Evolutionary conservation across 1,284 basidiomycete genomes (phyloP).

Genomic region (Rhodofomes roseus): DNA sequence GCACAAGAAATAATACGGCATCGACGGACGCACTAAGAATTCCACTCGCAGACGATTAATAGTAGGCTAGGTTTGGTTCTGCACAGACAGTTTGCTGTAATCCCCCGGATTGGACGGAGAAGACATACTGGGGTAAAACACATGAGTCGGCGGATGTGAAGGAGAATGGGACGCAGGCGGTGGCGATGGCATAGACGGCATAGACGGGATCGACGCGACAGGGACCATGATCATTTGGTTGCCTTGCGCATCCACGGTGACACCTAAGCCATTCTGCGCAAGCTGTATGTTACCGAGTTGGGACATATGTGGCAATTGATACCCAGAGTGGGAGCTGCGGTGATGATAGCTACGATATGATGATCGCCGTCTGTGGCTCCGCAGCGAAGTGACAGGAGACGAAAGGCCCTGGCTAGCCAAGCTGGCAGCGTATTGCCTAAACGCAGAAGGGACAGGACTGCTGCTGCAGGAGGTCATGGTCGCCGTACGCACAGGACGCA

Average conservation of each 20-base stretch:
- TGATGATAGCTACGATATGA: constrained; percentile 1
- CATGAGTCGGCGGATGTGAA: constrained; percentile 9
- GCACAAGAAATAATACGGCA: too few species aligned
- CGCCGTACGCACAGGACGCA: background rate
- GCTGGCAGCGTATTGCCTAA: background rate
- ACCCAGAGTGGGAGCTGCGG: background rate
- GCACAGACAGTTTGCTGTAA: background rate
- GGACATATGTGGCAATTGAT: background rate
- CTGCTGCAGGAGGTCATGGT: constrained; percentile 5
- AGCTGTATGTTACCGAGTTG: background rate
- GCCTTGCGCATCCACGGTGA: background rate
- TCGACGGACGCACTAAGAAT: too few species aligned
- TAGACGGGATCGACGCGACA: background rate
- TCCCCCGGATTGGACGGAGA: constrained; percentile 1
- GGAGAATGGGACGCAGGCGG: constrained; percentile 11
- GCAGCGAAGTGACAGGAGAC: constrained; percentile 14
- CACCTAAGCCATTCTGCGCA: background rate
- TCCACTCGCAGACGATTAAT: too few species aligned
- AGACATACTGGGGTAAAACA: background rate
- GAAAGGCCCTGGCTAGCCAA: constrained; percentile 1
- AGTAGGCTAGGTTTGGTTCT: too few species aligned
- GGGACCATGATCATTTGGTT: background rate
- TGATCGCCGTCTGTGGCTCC: background rate
- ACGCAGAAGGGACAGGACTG: background rate
- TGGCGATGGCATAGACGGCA: background rate